These are phyloP conservation scores for Tricholoma terreum DNA, from an alignment of 768 basidiomycete genomes.

Conservation along the genomic window DNA sequence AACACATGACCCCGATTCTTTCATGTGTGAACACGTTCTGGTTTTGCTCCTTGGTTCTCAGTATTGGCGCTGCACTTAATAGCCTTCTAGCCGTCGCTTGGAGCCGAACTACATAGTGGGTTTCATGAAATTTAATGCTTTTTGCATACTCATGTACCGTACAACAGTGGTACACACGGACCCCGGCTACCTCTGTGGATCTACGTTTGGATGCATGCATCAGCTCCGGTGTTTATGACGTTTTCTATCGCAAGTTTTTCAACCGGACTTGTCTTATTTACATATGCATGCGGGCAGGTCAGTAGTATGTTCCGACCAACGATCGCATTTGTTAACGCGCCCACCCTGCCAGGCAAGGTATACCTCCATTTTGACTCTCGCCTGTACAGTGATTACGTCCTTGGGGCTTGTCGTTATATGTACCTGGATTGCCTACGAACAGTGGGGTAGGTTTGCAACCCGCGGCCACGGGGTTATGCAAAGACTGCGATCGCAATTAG, in stretches of 20 bases:
- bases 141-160: too few relatives aligned
- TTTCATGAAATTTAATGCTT: background rate
- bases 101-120: slow-evolving; percentile 24
- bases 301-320: background rate
- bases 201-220: slow-evolving; percentile 17
- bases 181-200: slow-evolving; percentile 14
- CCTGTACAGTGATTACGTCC: slow-evolving; percentile 10
- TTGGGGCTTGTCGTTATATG: slow-evolving; percentile 8
- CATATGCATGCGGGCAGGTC: slow-evolving; percentile 9
- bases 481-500: background rate
- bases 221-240: slow-evolving; percentile 14
- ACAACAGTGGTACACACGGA: slow-evolving; percentile 13
- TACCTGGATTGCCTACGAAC: slow-evolving; percentile 17
- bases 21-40: slow-evolving; percentile 21
- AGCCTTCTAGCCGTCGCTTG: slow-evolving; percentile 10
- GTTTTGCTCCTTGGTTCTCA: slow-evolving; percentile 23
- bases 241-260: slow-evolving; percentile 16
- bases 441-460: slow-evolving; percentile 6
- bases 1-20: background rate
- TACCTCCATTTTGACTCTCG: slow-evolving; percentile 14
- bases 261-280: slow-evolving; percentile 13
- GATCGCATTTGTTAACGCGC: background rate
- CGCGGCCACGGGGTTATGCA: background rate
- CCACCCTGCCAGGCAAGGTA: background rate
- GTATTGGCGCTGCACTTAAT: slow-evolving; percentile 25